A percentile compares a stretch with the other conserved stretches of the same genome.
phyloP scores from a whole-genome alignment of 2,329 filamentous ascomycete species.

The Magnaporthiopsis rhizophila region DNA sequence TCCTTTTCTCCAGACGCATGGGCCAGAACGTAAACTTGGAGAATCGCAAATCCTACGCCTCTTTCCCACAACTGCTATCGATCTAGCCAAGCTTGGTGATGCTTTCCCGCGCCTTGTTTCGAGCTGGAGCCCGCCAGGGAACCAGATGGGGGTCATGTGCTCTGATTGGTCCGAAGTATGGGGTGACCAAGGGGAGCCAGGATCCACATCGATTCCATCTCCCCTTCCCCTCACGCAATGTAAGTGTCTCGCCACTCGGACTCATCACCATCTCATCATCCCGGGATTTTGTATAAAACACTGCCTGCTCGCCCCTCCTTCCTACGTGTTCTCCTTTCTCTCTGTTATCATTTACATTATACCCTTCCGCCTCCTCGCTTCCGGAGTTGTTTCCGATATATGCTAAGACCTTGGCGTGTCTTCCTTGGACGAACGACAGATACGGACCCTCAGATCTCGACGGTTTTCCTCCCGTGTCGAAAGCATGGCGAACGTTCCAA shows the following conservation, averaged over 20 bases:
- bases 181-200: not conserved
- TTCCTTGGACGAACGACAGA: not conserved
- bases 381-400: not conserved
- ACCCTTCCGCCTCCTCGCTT: not conserved
- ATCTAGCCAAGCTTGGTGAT: not conserved
- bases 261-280: not conserved
- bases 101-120: not conserved
- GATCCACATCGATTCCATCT: not conserved
- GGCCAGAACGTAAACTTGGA: not conserved
- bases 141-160: not conserved
- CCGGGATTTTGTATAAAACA: not conserved
- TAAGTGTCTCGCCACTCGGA: not conserved
- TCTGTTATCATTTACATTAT: not conserved
- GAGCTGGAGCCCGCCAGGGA: not conserved
- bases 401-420: not conserved
- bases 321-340: not conserved
- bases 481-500: slow-evolving; percentile 54
- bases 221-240: not conserved
- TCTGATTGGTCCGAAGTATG: not conserved
- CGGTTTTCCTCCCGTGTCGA: not conserved
- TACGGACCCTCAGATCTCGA: not conserved
- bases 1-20: not conserved
- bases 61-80: not conserved
- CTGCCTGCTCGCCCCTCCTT: not conserved
- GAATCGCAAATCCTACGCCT: not conserved